Conservation (phyloP, 2,329 filamentous ascomycete genomes). For the Sporothrix protearum region DNA sequence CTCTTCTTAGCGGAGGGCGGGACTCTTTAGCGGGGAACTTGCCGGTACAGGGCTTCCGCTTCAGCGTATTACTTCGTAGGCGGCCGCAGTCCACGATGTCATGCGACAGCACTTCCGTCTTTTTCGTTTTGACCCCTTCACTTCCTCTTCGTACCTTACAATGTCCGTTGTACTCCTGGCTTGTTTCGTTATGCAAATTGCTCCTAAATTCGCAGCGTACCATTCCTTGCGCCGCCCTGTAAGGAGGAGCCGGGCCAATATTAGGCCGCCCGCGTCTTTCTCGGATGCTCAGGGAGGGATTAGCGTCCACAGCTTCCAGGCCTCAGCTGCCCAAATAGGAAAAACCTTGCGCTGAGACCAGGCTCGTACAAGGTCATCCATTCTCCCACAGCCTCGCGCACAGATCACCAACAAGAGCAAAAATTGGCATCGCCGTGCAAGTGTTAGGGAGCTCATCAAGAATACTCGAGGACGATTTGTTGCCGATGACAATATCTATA, state of each 20-base stretch:
- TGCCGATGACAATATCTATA: not conserved
- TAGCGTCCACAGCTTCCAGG: not conserved
- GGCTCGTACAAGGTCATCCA: not conserved
- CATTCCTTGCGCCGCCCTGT: no score
- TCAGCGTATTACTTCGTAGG: not conserved
- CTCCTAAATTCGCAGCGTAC: not conserved
- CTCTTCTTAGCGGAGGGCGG: not conserved
- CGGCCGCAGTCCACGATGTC: not conserved
- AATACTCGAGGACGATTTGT: not conserved
- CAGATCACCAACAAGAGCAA: not conserved
- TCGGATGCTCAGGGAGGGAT: not conserved
- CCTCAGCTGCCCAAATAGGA: not conserved
- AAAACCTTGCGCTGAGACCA: not conserved
- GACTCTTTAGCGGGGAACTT: not conserved
- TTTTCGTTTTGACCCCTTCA: not conserved
- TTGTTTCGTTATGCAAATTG: not conserved
- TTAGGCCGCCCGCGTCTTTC: constrained; percentile 17
- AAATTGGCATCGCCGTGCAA: not conserved
- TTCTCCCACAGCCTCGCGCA: constrained; percentile 2
- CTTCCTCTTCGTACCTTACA: no score
- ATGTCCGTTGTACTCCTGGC: not conserved
- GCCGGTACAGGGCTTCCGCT: not conserved
- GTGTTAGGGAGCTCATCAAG: not conserved
- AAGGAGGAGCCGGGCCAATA: constrained; percentile 5
- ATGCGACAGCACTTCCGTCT: not conserved